phyloP scores from a whole-genome alignment of 345 rosid species.

The Populus pruinosa region DNA sequence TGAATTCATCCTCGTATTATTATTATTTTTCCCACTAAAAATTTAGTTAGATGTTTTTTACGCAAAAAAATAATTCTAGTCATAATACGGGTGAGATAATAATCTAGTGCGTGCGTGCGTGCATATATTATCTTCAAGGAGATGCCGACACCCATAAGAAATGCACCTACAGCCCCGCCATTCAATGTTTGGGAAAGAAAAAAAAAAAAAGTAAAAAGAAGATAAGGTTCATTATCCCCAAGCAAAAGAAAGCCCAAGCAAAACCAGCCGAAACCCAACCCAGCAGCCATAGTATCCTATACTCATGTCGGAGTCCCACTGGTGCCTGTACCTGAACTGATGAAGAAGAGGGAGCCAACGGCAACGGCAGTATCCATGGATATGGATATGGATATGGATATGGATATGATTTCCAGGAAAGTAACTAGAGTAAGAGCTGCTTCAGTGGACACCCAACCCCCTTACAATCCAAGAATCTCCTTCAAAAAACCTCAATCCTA shows the following conservation, averaged over 20 bases:
- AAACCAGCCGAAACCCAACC: neutral
- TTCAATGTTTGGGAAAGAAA: too few species aligned
- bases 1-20: rapidly evolving
- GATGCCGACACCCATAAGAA: too few species aligned
- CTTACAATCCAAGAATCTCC: conserved; percentile 62
- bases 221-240: neutral
- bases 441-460: conserved; percentile 64
- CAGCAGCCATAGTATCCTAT: neutral
- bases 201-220: too few species aligned
- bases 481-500: conserved; percentile 23
- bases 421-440: conserved; percentile 47
- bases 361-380: neutral
- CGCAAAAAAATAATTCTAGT: too few species aligned
- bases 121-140: too few species aligned
- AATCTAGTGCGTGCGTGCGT: too few species aligned
- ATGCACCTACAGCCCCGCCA: too few species aligned
- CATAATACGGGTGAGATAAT: too few species aligned
- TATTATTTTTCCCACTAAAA: too few species aligned
- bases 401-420: neutral
- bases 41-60: too few species aligned
- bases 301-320: too few species aligned
- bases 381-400: neutral
- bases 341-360: neutral
- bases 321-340: too few species aligned
- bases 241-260: neutral